Percentiles rank a stretch among this genome's conserved stretches.
Conservation (phyloP, 192 early-diverging fungal species). For the Umbelopsis sp. region DNA sequence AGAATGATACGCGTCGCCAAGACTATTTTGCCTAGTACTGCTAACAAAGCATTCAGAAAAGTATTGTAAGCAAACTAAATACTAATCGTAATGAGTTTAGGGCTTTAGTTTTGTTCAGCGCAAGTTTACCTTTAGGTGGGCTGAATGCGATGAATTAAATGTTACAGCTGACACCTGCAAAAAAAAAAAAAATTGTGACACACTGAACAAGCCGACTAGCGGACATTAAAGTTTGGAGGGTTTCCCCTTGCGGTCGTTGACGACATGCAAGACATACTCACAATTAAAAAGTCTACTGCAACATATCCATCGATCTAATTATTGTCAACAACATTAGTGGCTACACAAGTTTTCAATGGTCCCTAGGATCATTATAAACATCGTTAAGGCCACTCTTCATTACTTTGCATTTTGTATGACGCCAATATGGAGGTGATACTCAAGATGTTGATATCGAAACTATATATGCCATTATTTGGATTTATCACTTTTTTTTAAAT, state of each 20-base stretch:
- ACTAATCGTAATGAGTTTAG: background rate
- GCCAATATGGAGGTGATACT: no score
- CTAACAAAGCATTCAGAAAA: background rate
- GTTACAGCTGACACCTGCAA: background rate
- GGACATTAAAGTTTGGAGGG: background rate
- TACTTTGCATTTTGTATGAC: no score
- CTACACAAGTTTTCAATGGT: background rate
- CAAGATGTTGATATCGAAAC: no score
- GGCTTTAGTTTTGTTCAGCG: background rate
- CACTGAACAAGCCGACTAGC: background rate
- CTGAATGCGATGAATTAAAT: background rate
- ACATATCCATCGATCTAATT: no score
- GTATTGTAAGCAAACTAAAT: background rate
- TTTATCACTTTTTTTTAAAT: no score
- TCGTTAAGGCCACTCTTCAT: no score
- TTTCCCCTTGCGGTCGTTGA: background rate
- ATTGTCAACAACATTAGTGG: no score
- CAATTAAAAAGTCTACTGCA: no score
- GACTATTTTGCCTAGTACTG: background rate
- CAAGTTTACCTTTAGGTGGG: background rate
- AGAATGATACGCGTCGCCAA: conserved; percentile 14
- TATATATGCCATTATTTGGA: no score
- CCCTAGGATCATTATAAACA: background rate
- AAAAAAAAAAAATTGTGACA: conserved; percentile 17
- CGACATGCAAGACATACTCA: background rate